Conservation (phyloP, 352 stramenopile genomes). For the Pythium phragmitis region DNA sequence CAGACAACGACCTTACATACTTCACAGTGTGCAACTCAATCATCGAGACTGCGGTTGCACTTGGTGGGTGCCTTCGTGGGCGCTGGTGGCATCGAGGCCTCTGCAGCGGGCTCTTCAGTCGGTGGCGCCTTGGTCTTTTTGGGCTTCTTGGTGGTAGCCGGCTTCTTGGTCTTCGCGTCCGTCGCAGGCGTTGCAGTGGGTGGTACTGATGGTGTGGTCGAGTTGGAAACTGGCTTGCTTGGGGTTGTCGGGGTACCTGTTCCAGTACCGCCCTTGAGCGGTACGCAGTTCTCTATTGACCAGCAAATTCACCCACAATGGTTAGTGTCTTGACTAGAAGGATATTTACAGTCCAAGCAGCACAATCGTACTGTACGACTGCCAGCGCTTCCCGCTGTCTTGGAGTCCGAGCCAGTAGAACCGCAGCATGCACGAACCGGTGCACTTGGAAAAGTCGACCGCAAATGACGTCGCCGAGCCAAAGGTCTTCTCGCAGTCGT, state of each 20-base stretch:
- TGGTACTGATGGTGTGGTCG: neutral
- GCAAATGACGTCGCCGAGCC: conserved; percentile 13
- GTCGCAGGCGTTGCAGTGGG: conserved; percentile 4
- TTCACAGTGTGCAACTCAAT: neutral
- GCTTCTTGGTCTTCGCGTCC: neutral
- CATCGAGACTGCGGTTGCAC: conserved; percentile 2
- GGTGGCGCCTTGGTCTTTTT: neutral
- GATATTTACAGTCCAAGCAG: too few relatives aligned
- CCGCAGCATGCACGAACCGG: conserved; percentile 13
- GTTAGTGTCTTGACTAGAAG: too few relatives aligned
- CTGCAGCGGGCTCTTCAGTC: conserved; percentile 3
- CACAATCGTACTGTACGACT: conserved; percentile 8
- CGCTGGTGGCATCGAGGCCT: neutral
- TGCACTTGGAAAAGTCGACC: conserved; percentile 26
- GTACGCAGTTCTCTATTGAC: conserved; percentile 22
- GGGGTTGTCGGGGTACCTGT: neutral
- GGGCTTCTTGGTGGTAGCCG: conserved; percentile 5
- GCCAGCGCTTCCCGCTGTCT: conserved; percentile 10
- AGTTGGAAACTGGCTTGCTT: neutral
- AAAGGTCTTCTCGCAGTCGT: conserved; percentile 26
- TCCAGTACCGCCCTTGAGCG: conserved; percentile 20
- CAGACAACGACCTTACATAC: too few relatives aligned
- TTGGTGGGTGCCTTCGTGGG: neutral
- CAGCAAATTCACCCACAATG: too few relatives aligned
- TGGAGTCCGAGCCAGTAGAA: conserved; percentile 32